phyloP scores from a whole-genome alignment of 2,329 filamentous ascomycete genomes.

The Fusarium subtropicale region DNA sequence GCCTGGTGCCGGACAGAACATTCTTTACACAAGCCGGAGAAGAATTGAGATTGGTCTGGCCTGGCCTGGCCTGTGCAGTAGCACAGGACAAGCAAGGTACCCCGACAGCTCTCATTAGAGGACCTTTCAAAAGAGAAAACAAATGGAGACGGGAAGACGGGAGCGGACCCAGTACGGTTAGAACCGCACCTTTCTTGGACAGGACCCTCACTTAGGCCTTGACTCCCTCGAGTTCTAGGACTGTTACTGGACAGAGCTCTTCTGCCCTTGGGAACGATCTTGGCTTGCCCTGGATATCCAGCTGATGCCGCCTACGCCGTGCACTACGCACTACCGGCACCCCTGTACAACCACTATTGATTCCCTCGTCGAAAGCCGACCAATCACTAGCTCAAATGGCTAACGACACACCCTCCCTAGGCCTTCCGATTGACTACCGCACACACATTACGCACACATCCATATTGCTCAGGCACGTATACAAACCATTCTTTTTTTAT shows the following conservation, averaged over 20 bases:
- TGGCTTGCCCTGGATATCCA: slow-evolving; percentile 41
- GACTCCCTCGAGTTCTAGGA: slow-evolving; percentile 37
- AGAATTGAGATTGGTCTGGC: not conserved
- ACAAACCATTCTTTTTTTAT: slow-evolving; percentile 40
- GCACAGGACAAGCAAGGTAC: slow-evolving; percentile 20
- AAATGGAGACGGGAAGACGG: slow-evolving; percentile 47
- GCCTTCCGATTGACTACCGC: slow-evolving; percentile 35
- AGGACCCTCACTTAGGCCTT: slow-evolving; percentile 28
- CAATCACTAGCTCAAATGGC: slow-evolving; percentile 40
- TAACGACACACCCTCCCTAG: slow-evolving; percentile 40
- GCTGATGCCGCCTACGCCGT: slow-evolving; percentile 44
- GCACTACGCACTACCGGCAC: slow-evolving; percentile 45
- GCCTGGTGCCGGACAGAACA: not conserved
- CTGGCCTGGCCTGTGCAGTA: slow-evolving; percentile 2
- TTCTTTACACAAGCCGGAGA: slow-evolving; percentile 2
- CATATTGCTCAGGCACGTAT: slow-evolving; percentile 40
- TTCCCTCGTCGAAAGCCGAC: slow-evolving; percentile 19
- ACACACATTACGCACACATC: slow-evolving; percentile 44
- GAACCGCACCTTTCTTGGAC: slow-evolving; percentile 41
- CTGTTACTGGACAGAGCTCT: slow-evolving; percentile 30
- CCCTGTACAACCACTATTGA: slow-evolving; percentile 48
- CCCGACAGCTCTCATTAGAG: slow-evolving; percentile 5
- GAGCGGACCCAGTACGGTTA: slow-evolving; percentile 46
- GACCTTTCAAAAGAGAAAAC: slow-evolving; percentile 37
- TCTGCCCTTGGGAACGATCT: slow-evolving; percentile 35